Conservation (phyloP, 2,329 filamentous ascomycete genomes). For the Arthrocladium fulminans region DNA sequence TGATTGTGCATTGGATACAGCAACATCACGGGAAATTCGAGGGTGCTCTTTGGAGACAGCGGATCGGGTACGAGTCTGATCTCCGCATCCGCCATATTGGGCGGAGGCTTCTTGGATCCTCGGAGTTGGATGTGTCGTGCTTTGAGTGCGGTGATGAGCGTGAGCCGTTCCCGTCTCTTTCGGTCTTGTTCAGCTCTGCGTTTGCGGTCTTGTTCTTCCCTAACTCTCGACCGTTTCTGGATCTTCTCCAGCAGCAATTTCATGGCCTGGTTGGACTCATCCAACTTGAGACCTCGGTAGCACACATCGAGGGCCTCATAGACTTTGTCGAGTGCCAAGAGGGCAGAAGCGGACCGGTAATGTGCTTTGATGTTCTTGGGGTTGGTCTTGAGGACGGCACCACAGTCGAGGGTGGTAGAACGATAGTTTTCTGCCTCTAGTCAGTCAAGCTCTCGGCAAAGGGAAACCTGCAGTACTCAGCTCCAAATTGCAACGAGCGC, state of each 20-base stretch:
- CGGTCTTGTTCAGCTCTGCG: slow-evolving; percentile 44
- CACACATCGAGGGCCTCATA: slow-evolving; percentile 74
- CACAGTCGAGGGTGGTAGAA: slow-evolving; percentile 76
- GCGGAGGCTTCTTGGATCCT: slow-evolving; percentile 55
- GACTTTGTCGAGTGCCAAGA: slow-evolving; percentile 69
- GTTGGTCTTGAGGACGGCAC: slow-evolving; percentile 68
- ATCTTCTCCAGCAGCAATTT: slow-evolving; percentile 56
- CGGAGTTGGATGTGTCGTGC: slow-evolving; percentile 63
- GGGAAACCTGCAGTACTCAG: slow-evolving; percentile 46
- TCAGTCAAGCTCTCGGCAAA: slow-evolving; percentile 17
- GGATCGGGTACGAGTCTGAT: slow-evolving; percentile 63
- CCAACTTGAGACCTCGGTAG: slow-evolving; percentile 62
- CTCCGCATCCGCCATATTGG: slow-evolving; percentile 77
- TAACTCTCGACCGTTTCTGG: slow-evolving; percentile 45
- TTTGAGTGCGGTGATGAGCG: slow-evolving; percentile 57
- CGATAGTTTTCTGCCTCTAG: slow-evolving; percentile 64
- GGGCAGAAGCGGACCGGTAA: slow-evolving; percentile 72
- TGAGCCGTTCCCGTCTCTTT: slow-evolving; percentile 45
- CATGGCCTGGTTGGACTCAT: slow-evolving; percentile 60
- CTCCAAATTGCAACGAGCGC: slow-evolving; percentile 81
- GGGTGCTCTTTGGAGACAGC: slow-evolving; percentile 59
- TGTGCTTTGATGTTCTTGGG: slow-evolving; percentile 77
- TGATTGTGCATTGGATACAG: slow-evolving; percentile 77
- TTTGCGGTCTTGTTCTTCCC: slow-evolving; percentile 48
- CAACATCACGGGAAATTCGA: slow-evolving; percentile 71